These are phyloP conservation scores for Eimeria necatrix DNA, from an alignment of 169 alveolate genomes.

Conservation along the genomic window DNA sequence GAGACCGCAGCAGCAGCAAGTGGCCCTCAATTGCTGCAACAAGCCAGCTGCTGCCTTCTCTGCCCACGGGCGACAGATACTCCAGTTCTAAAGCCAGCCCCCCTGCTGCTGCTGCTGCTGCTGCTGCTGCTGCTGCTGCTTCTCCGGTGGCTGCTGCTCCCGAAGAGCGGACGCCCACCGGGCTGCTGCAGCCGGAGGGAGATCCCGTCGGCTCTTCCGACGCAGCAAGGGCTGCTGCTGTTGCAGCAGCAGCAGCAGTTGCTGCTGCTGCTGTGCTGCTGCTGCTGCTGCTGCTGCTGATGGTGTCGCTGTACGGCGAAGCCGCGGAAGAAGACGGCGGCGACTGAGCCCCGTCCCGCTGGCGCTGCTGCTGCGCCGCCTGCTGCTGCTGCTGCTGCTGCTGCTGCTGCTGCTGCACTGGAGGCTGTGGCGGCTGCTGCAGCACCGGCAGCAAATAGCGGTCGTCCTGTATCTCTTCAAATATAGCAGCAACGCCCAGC, in stretches of 20 bases:
- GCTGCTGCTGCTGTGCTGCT: conserved; percentile 34
- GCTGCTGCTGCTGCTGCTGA: conserved; percentile 53
- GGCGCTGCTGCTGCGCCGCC: conserved; percentile 30
- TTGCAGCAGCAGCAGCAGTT: not conserved
- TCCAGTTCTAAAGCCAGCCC: not conserved
- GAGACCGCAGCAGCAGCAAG: conserved; percentile 88
- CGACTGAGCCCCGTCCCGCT: not conserved
- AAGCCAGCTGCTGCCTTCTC: conserved; percentile 25
- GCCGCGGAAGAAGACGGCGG: conserved; percentile 2
- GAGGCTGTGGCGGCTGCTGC: conserved; percentile 46
- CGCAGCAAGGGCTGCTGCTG: not conserved
- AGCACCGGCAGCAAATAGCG: conserved; percentile 71
- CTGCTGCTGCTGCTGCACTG: conserved; percentile 21
- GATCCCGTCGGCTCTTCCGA: not conserved
- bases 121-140: conserved; percentile 13
- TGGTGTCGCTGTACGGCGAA: not conserved
- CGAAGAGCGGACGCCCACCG: not conserved
- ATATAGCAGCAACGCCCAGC: conserved; percentile 78
- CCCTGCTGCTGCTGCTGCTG: not conserved
- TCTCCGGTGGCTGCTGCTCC: not conserved
- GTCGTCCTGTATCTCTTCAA: conserved; percentile 73
- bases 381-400: conserved; percentile 72
- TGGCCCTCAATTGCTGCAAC: conserved; percentile 89
- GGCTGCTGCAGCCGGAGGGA: conserved; percentile 23
- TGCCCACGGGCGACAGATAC: not conserved